Conservation (phyloP, 257 asterid genomes). For the Nicotiana noctiflora region DNA sequence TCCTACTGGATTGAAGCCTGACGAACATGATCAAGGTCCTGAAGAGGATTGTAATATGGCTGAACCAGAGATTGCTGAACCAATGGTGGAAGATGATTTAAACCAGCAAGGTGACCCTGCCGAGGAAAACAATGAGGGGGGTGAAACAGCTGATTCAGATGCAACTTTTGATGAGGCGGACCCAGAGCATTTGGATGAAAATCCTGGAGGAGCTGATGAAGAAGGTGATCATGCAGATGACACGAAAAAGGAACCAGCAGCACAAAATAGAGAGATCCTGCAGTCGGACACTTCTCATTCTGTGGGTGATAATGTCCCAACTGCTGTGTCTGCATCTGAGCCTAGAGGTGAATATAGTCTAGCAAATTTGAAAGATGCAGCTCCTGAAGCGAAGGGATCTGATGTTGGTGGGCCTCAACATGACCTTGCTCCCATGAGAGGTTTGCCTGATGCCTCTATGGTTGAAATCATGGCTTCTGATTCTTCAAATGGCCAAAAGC, state of each 20-base stretch:
- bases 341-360: slow-evolving; percentile 30
- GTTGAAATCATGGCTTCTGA: slow-evolving; percentile 49
- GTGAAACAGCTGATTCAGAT: slow-evolving; percentile 22
- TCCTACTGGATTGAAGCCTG: slow-evolving; percentile 59
- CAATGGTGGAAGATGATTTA: slow-evolving; percentile 47
- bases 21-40: slow-evolving; percentile 35
- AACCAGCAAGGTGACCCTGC: slow-evolving; percentile 35
- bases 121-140: slow-evolving; percentile 33
- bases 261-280: slow-evolving; percentile 27
- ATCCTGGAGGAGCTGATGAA: slow-evolving; percentile 32
- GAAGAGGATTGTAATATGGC: slow-evolving; percentile 38
- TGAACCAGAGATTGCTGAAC: slow-evolving; percentile 39
- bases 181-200: slow-evolving; percentile 31
- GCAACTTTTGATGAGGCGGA: slow-evolving; percentile 44
- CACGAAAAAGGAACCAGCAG: slow-evolving; percentile 27
- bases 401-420: slow-evolving; percentile 33
- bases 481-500: slow-evolving; percentile 36
- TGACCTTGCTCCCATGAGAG: slow-evolving; percentile 53
- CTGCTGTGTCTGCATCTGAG: slow-evolving; percentile 37
- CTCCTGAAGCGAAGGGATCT: slow-evolving; percentile 42
- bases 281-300: slow-evolving; percentile 30
- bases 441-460: slow-evolving; percentile 49
- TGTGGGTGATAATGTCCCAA: slow-evolving; percentile 23
- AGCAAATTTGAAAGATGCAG: slow-evolving; percentile 37
- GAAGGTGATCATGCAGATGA: slow-evolving; percentile 38